Evolutionary conservation across 2,329 filamentous ascomycete species (phyloP), one percentile per base, ranked within the genome.

Genomic region (Sporothrix globosa): DNA sequence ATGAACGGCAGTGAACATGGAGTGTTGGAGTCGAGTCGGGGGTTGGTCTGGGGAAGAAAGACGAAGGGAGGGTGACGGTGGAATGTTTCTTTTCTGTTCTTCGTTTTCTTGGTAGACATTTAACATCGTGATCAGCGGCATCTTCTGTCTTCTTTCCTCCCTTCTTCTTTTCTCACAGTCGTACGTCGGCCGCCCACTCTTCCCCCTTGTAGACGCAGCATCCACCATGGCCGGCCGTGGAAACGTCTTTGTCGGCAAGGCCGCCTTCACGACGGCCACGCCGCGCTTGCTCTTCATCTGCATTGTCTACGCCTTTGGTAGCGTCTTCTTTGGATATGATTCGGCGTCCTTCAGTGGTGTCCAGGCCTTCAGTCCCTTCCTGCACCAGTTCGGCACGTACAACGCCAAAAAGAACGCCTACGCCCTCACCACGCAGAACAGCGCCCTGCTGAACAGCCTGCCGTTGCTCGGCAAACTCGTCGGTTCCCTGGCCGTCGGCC

Each of bases 241-340:
- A 4, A 68, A 34, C 24, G 44, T 68, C 41, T 68, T 68, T 14
- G 67, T 68, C 27, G 67, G 67, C 53, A 30, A 9, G 24, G 24
- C 53, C 4, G 53, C 67, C 44, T 60, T 68, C 53, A 68, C 60
- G 41, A 68, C 53, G 24, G 67, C 53, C 27, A 68, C 53, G 41
- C 67, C 67, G 7, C 53, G 67, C 7, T n/a, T 68, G 41, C 21
- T 68, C 13, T 50, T 68, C 27, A 68, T 68, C 34, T 68, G 67
- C 53, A 60, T 68, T 17, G 44, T 68, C 27, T 68, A 68, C 30
- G 53, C 67, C 14, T 44, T 68, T 41, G 53, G 67, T 27, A 68
- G 67, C 24, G 67, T 68, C 24, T 68, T 68, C 41, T 68, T 68
- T 34, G 67, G 67, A 1, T 68, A 68, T 11, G 67, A 68, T 27